A percentile compares a stretch with the other conserved stretches of the same genome.
Conservation (phyloP, 345 rosid species). For the Melastoma malabathricum region DNA sequence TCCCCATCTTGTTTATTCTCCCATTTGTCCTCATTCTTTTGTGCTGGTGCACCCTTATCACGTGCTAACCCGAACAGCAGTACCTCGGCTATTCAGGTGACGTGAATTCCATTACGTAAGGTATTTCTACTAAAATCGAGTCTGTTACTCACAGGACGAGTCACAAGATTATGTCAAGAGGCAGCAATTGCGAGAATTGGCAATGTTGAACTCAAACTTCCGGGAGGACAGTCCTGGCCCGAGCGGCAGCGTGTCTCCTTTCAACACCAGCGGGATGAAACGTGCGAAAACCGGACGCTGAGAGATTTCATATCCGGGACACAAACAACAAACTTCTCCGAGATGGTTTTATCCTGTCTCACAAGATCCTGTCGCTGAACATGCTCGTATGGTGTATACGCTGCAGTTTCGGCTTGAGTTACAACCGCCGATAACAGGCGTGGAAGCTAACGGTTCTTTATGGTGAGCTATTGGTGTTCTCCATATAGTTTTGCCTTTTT, state of each 20-base stretch:
- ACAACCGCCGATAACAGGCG: constrained; percentile 1
- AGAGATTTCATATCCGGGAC: constrained; percentile 1
- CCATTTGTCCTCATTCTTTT: too few species aligned
- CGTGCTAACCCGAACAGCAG: too few species aligned
- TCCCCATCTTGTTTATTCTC: background rate
- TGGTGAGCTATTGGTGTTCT: constrained; percentile 31
- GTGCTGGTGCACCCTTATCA: too few species aligned
- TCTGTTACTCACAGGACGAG: constrained; percentile 51
- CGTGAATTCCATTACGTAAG: too few species aligned
- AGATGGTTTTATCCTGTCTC: constrained; percentile 12
- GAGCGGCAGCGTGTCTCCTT: constrained; percentile 86
- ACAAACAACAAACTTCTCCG: background rate
- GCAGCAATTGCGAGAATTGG: constrained; percentile 90
- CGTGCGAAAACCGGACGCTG: constrained; percentile 90
- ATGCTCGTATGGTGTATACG: constrained; percentile 10
- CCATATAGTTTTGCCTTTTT: constrained; percentile 7
- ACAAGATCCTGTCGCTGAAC: constrained; percentile 15
- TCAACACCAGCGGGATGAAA: constrained; percentile 91
- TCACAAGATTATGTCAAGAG: constrained; percentile 88
- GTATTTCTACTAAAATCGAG: background rate
- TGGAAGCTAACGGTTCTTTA: constrained; percentile 37
- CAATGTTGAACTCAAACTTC: constrained; percentile 75
- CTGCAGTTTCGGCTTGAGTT: too few species aligned
- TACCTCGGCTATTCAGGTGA: too few species aligned
- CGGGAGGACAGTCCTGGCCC: constrained; percentile 98